Percentiles rank a stretch among this genome's conserved stretches.
Conservation (phyloP, 108 stramenopile species). For the Stephanodiscus triporus region DNA sequence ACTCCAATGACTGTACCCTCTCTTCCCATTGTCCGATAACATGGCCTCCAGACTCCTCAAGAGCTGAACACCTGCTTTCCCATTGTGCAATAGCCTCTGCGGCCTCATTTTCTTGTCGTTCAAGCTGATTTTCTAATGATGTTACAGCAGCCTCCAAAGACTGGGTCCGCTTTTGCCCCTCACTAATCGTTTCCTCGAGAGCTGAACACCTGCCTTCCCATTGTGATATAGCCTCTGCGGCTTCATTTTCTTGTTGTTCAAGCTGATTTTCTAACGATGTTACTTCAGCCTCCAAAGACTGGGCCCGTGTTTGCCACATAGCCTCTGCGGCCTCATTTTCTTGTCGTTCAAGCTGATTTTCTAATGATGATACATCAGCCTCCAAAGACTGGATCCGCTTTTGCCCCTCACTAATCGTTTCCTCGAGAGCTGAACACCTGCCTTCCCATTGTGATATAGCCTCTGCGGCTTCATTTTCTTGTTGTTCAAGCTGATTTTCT, state of each 20-base stretch:
- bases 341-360: constrained; percentile 54
- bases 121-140: constrained; percentile 48
- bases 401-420: constrained; percentile 29
- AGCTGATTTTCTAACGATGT: constrained; percentile 49
- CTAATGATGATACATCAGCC: constrained; percentile 38
- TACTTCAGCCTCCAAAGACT: constrained; percentile 50
- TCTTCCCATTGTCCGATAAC: constrained; percentile 48
- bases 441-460: constrained; percentile 66
- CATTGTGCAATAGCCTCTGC: constrained; percentile 62
- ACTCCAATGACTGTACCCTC: constrained; percentile 48
- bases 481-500: constrained; percentile 50
- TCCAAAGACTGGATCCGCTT: constrained; percentile 46
- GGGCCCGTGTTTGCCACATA: constrained; percentile 50
- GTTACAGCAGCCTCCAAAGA: constrained; percentile 48
- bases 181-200: constrained; percentile 31
- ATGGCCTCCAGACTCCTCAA: constrained; percentile 37
- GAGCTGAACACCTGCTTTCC: constrained; percentile 52
- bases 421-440: constrained; percentile 47
- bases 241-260: constrained; percentile 61
- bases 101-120: constrained; percentile 64
- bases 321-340: constrained; percentile 64
- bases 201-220: constrained; percentile 59
- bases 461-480: constrained; percentile 62
- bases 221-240: constrained; percentile 57
- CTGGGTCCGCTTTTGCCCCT: constrained; percentile 44